Conservation (phyloP, 164 flowering plant species). For the Sedum album region DNA sequence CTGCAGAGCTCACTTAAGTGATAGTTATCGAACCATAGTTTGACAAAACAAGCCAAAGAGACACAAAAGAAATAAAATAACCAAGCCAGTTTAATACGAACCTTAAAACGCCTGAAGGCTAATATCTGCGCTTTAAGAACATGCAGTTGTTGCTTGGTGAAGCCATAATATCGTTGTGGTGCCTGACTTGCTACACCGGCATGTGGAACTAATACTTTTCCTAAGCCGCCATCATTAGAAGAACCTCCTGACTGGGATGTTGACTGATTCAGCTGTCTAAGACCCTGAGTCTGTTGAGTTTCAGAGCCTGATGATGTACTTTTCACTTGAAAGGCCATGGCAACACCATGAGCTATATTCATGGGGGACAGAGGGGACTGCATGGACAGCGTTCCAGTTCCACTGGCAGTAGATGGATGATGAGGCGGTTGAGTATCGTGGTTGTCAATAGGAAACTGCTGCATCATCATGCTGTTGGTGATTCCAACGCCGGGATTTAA, state of each 20-base stretch:
- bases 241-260: slow-evolving; percentile 39
- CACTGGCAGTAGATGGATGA: slow-evolving; percentile 34
- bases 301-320: slow-evolving; percentile 31
- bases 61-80: not conserved
- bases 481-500: slow-evolving; percentile 26
- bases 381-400: slow-evolving; percentile 55
- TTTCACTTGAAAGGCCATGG: slow-evolving; percentile 33
- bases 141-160: slow-evolving; percentile 93
- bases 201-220: slow-evolving; percentile 32
- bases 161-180: slow-evolving; percentile 48
- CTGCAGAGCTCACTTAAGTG: not conserved
- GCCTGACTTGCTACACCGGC: slow-evolving; percentile 30
- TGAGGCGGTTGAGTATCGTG: slow-evolving; percentile 48
- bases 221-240: slow-evolving; percentile 24
- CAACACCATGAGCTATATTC: slow-evolving; percentile 44
- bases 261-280: slow-evolving; percentile 48
- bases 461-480: slow-evolving; percentile 31
- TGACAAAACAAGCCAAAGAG: not conserved
- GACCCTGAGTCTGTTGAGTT: slow-evolving; percentile 43
- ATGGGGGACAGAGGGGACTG: slow-evolving; percentile 49
- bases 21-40: not conserved
- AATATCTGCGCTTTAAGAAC: slow-evolving; percentile 95
- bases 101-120: slow-evolving; percentile 94
- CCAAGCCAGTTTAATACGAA: slow-evolving; percentile 14
- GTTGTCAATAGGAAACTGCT: slow-evolving; percentile 39